These are phyloP conservation scores for Fusarium mangiferae DNA, from an alignment of 2,329 filamentous ascomycete genomes.

Conservation along the genomic window DNA sequence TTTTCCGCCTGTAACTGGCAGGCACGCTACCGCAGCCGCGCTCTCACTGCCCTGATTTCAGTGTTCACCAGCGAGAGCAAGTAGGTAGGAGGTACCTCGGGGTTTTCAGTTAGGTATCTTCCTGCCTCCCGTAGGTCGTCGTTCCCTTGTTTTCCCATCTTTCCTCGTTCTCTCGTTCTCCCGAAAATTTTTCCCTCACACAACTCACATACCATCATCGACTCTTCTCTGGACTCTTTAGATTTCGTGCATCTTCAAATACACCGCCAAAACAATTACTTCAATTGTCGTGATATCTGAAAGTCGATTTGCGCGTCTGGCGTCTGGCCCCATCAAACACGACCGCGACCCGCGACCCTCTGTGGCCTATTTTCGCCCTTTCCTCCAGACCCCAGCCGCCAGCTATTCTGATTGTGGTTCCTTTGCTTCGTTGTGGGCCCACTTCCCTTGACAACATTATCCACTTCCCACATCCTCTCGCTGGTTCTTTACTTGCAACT, in stretches of 20 bases:
- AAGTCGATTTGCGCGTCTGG: conserved; percentile 43
- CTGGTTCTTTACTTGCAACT: conserved; percentile 19
- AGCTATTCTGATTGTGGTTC: conserved; percentile 44
- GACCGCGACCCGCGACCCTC: conserved; percentile 41
- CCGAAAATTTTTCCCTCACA: conserved; percentile 35
- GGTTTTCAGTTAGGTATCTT: conserved; percentile 27
- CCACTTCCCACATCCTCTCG: conserved; percentile 41
- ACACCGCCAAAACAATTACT: conserved; percentile 9
- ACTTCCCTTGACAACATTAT: conserved; percentile 41
- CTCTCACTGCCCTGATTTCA: conserved; percentile 24
- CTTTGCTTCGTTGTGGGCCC: conserved; percentile 41
- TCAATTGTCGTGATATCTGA: conserved; percentile 32
- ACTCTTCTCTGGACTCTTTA: conserved; percentile 26
- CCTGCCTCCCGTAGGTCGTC: conserved; percentile 24
- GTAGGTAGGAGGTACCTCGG: conserved; percentile 34
- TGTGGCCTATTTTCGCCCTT: conserved; percentile 39
- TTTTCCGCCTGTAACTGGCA: conserved; percentile 36
- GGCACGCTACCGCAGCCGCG: conserved; percentile 30
- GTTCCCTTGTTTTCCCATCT: conserved; percentile 41
- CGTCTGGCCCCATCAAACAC: conserved; percentile 45
- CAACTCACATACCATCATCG: conserved; percentile 36
- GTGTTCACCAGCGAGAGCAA: conserved; percentile 14
- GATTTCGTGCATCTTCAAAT: conserved; percentile 8
- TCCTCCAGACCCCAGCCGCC: conserved; percentile 45
- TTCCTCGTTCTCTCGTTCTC: conserved; percentile 34